Conservation (phyloP, 345 rosid genomes). For the Cardamine resedifolia region DNA sequence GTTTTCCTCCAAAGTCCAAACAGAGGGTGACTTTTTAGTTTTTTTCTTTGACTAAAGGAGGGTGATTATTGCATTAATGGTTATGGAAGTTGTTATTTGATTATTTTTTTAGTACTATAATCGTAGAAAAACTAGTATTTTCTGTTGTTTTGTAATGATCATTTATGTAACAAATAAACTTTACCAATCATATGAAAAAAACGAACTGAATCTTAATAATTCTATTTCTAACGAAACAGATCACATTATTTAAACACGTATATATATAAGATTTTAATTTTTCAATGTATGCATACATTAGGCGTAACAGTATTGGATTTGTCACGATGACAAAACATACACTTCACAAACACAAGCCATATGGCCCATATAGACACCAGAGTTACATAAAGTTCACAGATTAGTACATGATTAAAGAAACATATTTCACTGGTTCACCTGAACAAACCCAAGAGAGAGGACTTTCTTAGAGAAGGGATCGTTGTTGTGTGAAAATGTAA, state of each 20-base stretch:
- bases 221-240: background rate
- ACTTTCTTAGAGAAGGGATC: slow-evolving; percentile 27
- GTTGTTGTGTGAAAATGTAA: slow-evolving; percentile 62
- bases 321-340: background rate
- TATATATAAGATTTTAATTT: too few relatives aligned
- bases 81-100: too few relatives aligned
- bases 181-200: background rate
- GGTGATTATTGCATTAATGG: too few relatives aligned
- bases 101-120: background rate
- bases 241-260: background rate
- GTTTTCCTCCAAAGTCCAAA: too few relatives aligned
- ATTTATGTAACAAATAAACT: background rate
- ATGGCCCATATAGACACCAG: background rate
- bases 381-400: background rate
- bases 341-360: slow-evolving; percentile 5
- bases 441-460: background rate
- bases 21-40: too few relatives aligned
- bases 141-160: background rate
- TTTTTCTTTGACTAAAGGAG: too few relatives aligned
- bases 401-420: background rate
- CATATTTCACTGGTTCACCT: slow-evolving; percentile 1
- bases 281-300: background rate
- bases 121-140: too few relatives aligned
- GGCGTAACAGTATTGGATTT: background rate
- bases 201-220: too few relatives aligned